Evolutionary conservation across 495 filamentous ascomycete genomes (phyloP).

Genomic region (Trichoderma erinaceum): DNA sequence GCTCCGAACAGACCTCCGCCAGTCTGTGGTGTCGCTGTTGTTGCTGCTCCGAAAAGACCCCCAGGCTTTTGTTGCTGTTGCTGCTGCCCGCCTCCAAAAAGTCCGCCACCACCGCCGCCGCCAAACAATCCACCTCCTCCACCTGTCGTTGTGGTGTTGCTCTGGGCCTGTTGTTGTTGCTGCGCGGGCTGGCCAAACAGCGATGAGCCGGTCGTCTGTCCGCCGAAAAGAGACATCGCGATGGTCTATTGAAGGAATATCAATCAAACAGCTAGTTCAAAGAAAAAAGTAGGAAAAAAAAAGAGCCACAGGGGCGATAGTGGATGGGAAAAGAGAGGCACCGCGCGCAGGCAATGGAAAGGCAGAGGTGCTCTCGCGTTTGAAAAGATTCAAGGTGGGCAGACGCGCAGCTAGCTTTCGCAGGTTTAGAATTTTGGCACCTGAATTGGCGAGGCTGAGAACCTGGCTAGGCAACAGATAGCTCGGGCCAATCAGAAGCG

Average conservation of each 20-base stretch:
- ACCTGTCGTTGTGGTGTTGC: not conserved
- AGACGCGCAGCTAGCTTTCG: not conserved
- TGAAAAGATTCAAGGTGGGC: not conserved
- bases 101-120: not conserved
- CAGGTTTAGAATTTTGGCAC: conserved; percentile 8
- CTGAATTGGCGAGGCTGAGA: conserved; percentile 3
- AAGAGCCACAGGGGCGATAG: not conserved
- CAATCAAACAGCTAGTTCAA: not conserved
- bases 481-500: conserved; percentile 16
- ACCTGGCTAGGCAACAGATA: not conserved
- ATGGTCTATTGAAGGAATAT: not conserved
- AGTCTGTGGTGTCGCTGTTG: conserved; percentile 2
- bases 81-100: conserved; percentile 10
- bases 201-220: conserved; percentile 11
- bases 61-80: conserved; percentile 21
- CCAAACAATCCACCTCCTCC: conserved; percentile 13
- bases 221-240: conserved; percentile 13
- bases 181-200: conserved; percentile 19
- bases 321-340: not conserved
- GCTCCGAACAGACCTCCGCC: conserved; percentile 2
- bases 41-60: conserved; percentile 21
- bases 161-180: conserved; percentile 7
- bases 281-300: not conserved
- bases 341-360: not conserved
- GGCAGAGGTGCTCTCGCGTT: conserved; percentile 9